Conservation (phyloP, 805 yeast genomes). For the Zygosaccharomyces gambellarensis region DNA sequence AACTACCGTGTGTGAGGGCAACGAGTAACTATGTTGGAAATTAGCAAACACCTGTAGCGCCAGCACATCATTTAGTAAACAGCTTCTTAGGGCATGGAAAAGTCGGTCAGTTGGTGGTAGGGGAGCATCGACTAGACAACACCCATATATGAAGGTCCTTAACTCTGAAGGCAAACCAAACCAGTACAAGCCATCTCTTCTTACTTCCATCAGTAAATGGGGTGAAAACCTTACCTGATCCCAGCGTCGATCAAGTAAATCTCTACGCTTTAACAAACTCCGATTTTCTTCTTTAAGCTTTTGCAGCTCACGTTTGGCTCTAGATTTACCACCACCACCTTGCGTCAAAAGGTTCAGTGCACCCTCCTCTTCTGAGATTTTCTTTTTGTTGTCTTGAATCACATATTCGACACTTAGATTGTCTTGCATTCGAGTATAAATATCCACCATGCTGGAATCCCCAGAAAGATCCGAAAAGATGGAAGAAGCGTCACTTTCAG, state of each 20-base stretch:
- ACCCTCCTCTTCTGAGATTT: conserved; percentile 12
- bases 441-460: conserved; percentile 5
- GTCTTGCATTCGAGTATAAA: conserved; percentile 12
- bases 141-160: conserved; percentile 10
- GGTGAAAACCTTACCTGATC: conserved; percentile 7
- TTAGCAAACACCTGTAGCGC: conserved; percentile 10
- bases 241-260: conserved; percentile 11
- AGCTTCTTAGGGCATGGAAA: conserved; percentile 5
- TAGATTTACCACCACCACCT: conserved; percentile 1
- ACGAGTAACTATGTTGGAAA: conserved; percentile 1
- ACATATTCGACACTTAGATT: conserved; percentile 20
- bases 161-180: conserved; percentile 19
- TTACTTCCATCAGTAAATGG: conserved; percentile 12
- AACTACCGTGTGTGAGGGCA: conserved; percentile 2
- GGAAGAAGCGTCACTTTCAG: conserved; percentile 7
- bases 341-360: conserved; percentile 8
- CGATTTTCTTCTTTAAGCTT: conserved; percentile 14
- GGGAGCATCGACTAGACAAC: conserved; percentile 8
- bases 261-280: conserved; percentile 11
- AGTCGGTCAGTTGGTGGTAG: neutral
- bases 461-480: conserved; percentile 9
- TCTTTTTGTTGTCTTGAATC: conserved; percentile 17
- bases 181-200: conserved; percentile 14
- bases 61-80: conserved; percentile 6
- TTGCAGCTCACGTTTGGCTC: conserved; percentile 10